phyloP scores from a whole-genome alignment of 2,329 filamentous ascomycete genomes.

The Colletotrichum shisoi region DNA sequence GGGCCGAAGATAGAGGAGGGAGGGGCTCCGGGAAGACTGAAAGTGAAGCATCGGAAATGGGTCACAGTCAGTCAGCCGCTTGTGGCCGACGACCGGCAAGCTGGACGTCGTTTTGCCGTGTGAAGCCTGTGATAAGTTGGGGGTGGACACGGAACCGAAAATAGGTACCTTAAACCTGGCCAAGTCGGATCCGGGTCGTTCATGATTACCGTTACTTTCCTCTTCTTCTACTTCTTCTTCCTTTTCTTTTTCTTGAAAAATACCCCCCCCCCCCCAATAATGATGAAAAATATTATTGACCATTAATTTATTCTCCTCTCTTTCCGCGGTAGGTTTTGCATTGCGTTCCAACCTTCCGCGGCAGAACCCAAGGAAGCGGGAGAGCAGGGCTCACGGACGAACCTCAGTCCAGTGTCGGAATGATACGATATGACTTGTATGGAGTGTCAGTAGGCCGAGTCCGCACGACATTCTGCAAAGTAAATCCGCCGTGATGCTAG shows the following conservation, averaged over 20 bases:
- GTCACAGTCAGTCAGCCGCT: conserved; percentile 16
- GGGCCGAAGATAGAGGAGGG: conserved; percentile 4
- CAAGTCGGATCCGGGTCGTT: conserved; percentile 10
- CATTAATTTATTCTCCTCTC: conserved; percentile 12
- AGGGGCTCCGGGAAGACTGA: conserved; percentile 34
- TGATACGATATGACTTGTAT: conserved; percentile 41
- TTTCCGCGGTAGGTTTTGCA: conserved; percentile 22
- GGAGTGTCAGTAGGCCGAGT: conserved; percentile 40
- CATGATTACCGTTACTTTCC: conserved; percentile 1
- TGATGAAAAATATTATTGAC: too few species aligned
- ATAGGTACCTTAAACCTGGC: conserved; percentile 11
- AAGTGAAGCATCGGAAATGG: conserved; percentile 29
- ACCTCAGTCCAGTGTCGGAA: conserved; percentile 40
- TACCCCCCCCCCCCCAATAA: too few species aligned
- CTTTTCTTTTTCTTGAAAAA: too few species aligned
- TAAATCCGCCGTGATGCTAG: conserved; percentile 43
- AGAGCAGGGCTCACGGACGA: conserved; percentile 41
- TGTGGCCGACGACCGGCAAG: conserved; percentile 29
- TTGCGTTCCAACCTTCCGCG: conserved; percentile 29
- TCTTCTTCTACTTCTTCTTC: conserved; percentile 6
- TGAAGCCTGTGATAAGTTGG: conserved; percentile 11
- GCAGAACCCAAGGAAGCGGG: conserved; percentile 21
- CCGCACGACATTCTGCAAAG: conserved; percentile 43
- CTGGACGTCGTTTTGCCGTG: not conserved
- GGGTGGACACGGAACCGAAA: conserved; percentile 27